phyloP scores from a whole-genome alignment of 2,329 filamentous ascomycete genomes.

The Fusarium phyllophilum region DNA sequence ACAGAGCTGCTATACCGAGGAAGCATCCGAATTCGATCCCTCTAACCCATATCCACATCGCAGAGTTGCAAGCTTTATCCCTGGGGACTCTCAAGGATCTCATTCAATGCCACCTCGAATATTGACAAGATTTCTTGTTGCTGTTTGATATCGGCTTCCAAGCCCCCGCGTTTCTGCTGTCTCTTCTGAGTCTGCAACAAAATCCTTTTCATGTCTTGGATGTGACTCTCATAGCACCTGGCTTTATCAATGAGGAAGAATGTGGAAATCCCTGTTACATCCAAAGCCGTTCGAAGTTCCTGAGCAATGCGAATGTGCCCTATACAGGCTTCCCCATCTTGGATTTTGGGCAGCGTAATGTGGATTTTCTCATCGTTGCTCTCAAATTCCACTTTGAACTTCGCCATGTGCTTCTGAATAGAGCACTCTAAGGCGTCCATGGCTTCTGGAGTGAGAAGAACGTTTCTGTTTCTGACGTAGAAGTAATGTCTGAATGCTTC shows the following conservation, averaged over 20 bases:
- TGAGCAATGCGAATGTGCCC: not conserved
- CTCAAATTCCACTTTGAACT: not conserved
- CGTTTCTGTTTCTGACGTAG: not conserved
- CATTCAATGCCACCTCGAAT: not conserved
- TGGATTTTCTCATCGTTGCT: not conserved
- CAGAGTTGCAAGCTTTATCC: rapidly evolving
- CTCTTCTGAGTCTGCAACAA: not conserved
- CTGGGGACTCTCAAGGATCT: not conserved
- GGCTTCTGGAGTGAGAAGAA: not conserved
- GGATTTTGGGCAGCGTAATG: not conserved
- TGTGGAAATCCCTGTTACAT: not conserved
- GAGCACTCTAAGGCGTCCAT: not conserved
- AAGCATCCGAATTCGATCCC: not conserved
- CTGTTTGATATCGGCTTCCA: not conserved
- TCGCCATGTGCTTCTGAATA: not conserved
- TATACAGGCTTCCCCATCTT: not conserved
- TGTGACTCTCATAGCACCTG: not conserved
- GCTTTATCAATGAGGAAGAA: not conserved
- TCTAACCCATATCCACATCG: too few relatives aligned
- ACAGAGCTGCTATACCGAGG: not conserved
- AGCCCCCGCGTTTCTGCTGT: not conserved
- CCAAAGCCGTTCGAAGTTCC: not conserved
- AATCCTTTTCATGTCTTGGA: not conserved
- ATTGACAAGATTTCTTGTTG: not conserved
- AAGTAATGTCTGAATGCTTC: not conserved